Conservation (phyloP, 2,329 filamentous ascomycete species). For the Parastagonospora avenae region DNA sequence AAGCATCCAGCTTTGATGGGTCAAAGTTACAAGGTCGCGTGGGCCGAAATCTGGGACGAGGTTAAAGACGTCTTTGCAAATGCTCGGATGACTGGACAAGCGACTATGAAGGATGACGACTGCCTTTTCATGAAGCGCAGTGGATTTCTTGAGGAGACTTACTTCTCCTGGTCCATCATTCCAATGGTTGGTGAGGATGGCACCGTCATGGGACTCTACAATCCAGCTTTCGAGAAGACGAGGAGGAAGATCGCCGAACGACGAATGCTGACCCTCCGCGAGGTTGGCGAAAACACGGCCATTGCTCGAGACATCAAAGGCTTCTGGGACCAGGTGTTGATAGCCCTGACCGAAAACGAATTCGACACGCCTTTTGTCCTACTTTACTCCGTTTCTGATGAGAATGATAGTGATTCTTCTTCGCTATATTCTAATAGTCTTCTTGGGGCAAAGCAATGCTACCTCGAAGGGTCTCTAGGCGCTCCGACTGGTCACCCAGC, state of each 20-base stretch:
- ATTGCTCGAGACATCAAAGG: conserved; percentile 72
- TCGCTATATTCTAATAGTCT: conserved; percentile 73
- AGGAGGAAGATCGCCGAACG: conserved; percentile 77
- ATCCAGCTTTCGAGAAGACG: conserved; percentile 82
- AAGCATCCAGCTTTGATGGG: conserved; percentile 82
- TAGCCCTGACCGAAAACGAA: conserved; percentile 74
- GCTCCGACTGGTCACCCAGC: conserved; percentile 67
- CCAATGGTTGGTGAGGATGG: conserved; percentile 77
- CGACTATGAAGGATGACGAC: conserved; percentile 85
- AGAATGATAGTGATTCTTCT: conserved; percentile 71
- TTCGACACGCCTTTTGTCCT: conserved; percentile 77
- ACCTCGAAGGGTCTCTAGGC: conserved; percentile 75
- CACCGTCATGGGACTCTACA: conserved; percentile 76
- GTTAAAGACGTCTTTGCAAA: conserved; percentile 70
- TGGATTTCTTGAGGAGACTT: conserved; percentile 76
- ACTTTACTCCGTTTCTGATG: conserved; percentile 76
- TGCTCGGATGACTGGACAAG: conserved; percentile 72
- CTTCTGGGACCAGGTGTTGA: conserved; percentile 74
- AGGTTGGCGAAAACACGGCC: conserved; percentile 77
- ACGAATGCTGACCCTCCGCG: conserved; percentile 77
- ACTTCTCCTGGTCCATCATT: conserved; percentile 83
- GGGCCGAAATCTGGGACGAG: conserved; percentile 76
- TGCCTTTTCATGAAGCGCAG: conserved; percentile 73
- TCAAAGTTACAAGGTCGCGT: conserved; percentile 68
- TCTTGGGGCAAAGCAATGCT: conserved; percentile 65